Evolutionary conservation across 2,329 filamentous ascomycete genomes (phyloP).

Genomic region (Ophiostoma piceae): DNA sequence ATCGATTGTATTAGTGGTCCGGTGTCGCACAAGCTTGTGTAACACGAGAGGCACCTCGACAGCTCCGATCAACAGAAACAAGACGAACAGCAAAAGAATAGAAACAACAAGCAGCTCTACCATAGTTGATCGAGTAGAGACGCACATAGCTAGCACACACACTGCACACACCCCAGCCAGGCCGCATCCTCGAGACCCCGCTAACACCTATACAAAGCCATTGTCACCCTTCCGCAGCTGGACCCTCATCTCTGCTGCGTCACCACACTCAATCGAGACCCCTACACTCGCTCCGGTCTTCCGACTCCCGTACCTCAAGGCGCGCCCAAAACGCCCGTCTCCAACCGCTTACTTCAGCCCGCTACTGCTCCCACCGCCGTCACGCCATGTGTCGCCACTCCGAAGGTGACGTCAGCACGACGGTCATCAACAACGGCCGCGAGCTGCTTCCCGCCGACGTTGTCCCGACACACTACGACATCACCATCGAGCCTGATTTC

Average conservation of each 20-base stretch:
- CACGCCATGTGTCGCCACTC: constrained; percentile 61
- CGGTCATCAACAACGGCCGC: constrained; percentile 47
- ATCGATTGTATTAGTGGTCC: not conserved
- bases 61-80: not conserved
- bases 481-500: constrained; percentile 88
- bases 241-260: constrained; percentile 1
- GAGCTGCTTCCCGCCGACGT: constrained; percentile 90
- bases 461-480: constrained; percentile 83
- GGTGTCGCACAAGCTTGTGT: constrained; percentile 13
- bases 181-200: constrained; percentile 6
- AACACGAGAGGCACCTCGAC: constrained; percentile 5
- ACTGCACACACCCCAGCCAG: not conserved
- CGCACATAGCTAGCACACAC: not conserved
- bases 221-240: constrained; percentile 12
- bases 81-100: not conserved
- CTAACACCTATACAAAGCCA: constrained; percentile 18
- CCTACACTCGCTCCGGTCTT: constrained; percentile 1
- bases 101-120: not conserved
- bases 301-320: constrained; percentile 8
- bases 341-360: constrained; percentile 28
- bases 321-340: constrained; percentile 11
- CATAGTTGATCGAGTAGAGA: not conserved
- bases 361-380: constrained; percentile 71
- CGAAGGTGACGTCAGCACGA: constrained; percentile 35
- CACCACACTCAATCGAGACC: constrained; percentile 16